Evolutionary conservation across 345 rosid species (phyloP).

Genomic region (Gynandropsis gynandra): DNA sequence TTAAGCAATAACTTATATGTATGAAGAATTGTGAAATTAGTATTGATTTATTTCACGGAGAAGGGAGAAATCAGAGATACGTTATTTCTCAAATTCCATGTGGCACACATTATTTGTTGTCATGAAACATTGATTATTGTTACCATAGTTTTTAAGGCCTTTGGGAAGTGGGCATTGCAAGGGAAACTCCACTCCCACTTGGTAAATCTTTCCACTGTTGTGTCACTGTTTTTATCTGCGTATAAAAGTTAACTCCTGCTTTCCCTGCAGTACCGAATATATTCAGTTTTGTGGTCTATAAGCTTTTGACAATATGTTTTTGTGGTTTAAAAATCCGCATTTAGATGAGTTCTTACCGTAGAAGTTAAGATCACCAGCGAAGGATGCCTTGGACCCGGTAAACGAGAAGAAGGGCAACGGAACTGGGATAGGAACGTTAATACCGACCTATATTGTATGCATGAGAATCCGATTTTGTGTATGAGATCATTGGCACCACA

Average conservation of each 20-base stretch:
- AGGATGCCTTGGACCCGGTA: constrained; percentile 89
- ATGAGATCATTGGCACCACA: not conserved
- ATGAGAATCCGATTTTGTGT: constrained; percentile 13
- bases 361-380: constrained; percentile 93
- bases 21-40: too few relatives aligned
- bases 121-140: too few relatives aligned
- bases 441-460: constrained; percentile 56
- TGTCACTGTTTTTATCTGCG: constrained; percentile 89
- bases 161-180: constrained; percentile 98
- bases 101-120: too few relatives aligned
- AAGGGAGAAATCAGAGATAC: too few relatives aligned
- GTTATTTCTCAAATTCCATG: too few relatives aligned
- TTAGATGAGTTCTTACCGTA: constrained; percentile 48
- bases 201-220: constrained; percentile 97
- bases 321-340: not conserved
- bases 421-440: constrained; percentile 94
- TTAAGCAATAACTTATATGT: too few relatives aligned
- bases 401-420: constrained; percentile 96
- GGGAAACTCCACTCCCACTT: constrained; percentile 54
- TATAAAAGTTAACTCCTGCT: constrained; percentile 88
- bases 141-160: constrained; percentile 33
- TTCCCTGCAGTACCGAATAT: constrained; percentile 47
- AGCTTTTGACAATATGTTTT: too few relatives aligned
- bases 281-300: not conserved
- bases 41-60: too few relatives aligned